Conservation (phyloP, 345 rosid genomes). For the Aethionema arabicum region DNA sequence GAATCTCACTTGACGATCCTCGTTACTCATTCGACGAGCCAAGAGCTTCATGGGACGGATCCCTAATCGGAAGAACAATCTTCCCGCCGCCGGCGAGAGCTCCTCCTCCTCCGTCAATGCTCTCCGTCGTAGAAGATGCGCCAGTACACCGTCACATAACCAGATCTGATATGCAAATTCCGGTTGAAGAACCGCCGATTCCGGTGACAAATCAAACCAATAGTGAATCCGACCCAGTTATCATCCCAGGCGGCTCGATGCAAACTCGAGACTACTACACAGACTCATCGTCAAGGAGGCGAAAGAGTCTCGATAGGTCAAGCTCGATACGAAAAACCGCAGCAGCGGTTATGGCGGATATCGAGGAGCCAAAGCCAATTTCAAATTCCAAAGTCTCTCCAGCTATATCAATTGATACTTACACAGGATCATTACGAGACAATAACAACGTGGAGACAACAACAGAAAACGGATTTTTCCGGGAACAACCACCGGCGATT, state of each 20-base stretch:
- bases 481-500: constrained; percentile 38
- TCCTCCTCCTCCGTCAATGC: constrained; percentile 86
- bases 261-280: constrained; percentile 94
- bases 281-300: constrained; percentile 76
- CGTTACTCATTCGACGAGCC: constrained; percentile 94
- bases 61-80: constrained; percentile 59
- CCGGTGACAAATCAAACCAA: background rate
- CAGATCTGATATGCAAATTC: constrained; percentile 82
- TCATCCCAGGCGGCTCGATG: constrained; percentile 81
- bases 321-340: constrained; percentile 79
- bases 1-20: constrained; percentile 65
- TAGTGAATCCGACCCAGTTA: constrained; percentile 29
- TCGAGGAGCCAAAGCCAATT: constrained; percentile 69
- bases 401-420: constrained; percentile 47
- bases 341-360: constrained; percentile 81
- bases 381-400: constrained; percentile 74
- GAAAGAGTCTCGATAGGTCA: constrained; percentile 92
- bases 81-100: constrained; percentile 37
- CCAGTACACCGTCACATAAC: constrained; percentile 53
- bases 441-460: constrained; percentile 60
- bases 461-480: constrained; percentile 43
- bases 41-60: constrained; percentile 96
- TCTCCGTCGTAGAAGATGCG: constrained; percentile 86
- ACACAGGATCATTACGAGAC: constrained; percentile 76
- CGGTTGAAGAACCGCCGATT: constrained; percentile 65